Evolutionary conservation across 208 protist species (phyloP), one percentile per base, ranked within the genome.

Genomic region (Hexamita inflata): DNA sequence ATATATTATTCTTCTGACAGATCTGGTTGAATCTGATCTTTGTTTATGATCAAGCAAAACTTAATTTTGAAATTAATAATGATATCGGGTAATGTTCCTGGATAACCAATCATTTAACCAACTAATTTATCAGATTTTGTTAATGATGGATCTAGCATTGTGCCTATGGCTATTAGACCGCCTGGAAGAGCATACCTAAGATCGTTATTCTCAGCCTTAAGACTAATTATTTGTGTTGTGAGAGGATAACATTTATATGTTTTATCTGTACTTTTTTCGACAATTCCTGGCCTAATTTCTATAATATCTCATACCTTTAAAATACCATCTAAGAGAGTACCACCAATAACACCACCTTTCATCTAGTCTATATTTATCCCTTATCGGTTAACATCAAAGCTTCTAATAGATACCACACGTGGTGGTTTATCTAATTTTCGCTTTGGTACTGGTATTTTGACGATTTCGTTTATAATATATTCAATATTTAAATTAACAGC

Each of bases 381-480:
- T 38, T 95, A 94, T 83, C 95, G 96, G 87, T 99, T 99, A 57
- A 99, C 92, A 83, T 99, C 97, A 81, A 99, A 99, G 65, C 94
- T 98, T 75, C 96, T 92, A 78, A 99, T 97, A 32, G 99, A 91
- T 58, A 97, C 97, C 82, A 99, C 84, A 45, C 86, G 87, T 49
- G 93, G 89, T 26, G 88, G 75, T 15, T 79, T 78, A 13, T 84
- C 92, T 74, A 98, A 95, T 67, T 98, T 85, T 58, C 96, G 88
- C 32, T 83, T 74, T 26, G 96, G 96, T 38, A 98, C 82, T 28
- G 94, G 94, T 75, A 99, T 94, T n/a, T n/a, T n/a, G 67, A 88
- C 82, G 53, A 99, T 91, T 84, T 97, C 92, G 83, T 99, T 93
- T 75, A 92, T 89, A 9, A 98, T 82, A 15, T 94, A 90, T 73